Percentiles rank a stretch among this genome's conserved stretches.
Conservation (phyloP, 2,329 filamentous ascomycete genomes). For the Ophiocordyceps unilateralis region DNA sequence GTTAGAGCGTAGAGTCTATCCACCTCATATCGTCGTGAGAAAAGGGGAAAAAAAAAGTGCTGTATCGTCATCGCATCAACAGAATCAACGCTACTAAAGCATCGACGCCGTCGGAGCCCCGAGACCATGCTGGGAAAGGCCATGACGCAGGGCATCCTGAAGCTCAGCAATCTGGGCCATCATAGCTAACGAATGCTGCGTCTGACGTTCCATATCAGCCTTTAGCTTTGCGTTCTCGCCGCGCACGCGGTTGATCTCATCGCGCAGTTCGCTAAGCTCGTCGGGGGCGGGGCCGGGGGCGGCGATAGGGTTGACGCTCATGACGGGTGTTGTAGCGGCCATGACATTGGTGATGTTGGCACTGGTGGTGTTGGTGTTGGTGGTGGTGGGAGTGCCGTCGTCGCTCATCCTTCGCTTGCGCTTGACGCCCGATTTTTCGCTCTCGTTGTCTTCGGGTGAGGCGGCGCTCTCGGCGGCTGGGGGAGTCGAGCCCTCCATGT, state of each 20-base stretch:
- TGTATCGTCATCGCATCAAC: too few species aligned
- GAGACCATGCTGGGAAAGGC: slow-evolving; percentile 13
- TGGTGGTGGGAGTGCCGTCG: slow-evolving; percentile 2
- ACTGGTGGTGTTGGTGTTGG: neutral
- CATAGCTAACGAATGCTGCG: slow-evolving; percentile 26
- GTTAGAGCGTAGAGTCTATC: too few species aligned
- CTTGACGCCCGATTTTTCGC: slow-evolving; percentile 27
- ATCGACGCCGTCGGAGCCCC: slow-evolving; percentile 23
- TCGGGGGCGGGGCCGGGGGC: slow-evolving; percentile 6
- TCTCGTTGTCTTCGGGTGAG: slow-evolving; percentile 29
- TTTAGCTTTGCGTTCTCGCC: slow-evolving; percentile 45
- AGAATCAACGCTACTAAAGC: too few species aligned
- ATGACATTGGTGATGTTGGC: neutral
- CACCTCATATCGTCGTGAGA: too few species aligned
- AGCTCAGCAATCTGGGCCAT: slow-evolving; percentile 30
- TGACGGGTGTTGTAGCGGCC: neutral
- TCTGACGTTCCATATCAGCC: slow-evolving; percentile 30
- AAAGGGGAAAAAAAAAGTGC: neutral
- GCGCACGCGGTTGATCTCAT: slow-evolving; percentile 50
- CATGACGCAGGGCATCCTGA: slow-evolving; percentile 22
- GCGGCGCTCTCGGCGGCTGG: slow-evolving; percentile 16
- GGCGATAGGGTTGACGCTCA: neutral
- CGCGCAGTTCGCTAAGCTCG: slow-evolving; percentile 38
- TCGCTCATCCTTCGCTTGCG: slow-evolving; percentile 24
- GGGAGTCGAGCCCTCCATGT: slow-evolving; percentile 19